These are phyloP conservation scores for Thielaviopsis ethacetica DNA, from an alignment of 2,329 filamentous ascomycete species.

Conservation along the genomic window DNA sequence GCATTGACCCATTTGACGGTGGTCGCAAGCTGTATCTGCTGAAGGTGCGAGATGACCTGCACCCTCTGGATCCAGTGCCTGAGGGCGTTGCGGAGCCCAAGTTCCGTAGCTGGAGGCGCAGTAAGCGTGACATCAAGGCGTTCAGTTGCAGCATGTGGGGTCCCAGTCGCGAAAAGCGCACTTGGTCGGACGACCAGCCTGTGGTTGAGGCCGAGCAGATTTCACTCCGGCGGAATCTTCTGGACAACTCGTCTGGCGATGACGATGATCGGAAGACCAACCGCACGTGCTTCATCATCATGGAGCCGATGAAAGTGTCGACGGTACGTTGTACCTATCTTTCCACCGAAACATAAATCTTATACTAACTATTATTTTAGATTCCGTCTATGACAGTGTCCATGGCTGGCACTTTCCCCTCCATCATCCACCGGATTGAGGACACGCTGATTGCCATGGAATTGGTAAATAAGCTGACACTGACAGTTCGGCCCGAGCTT, in stretches of 20 bases:
- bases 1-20: slow-evolving; percentile 44
- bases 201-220: slow-evolving; percentile 64
- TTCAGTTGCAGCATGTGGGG: slow-evolving; percentile 67
- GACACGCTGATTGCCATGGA: slow-evolving; percentile 67
- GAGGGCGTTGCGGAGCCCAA: slow-evolving; percentile 30
- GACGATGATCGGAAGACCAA: slow-evolving; percentile 25
- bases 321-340: slow-evolving; percentile 35
- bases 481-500: slow-evolving; percentile 48
- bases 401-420: slow-evolving; percentile 62
- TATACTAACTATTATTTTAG: slow-evolving; percentile 24
- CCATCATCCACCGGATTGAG: slow-evolving; percentile 72
- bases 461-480: slow-evolving; percentile 46
- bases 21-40: slow-evolving; percentile 42
- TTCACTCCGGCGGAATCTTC: slow-evolving; percentile 62
- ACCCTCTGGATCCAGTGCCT: slow-evolving; percentile 49
- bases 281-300: slow-evolving; percentile 46
- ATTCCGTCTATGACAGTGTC: slow-evolving; percentile 53
- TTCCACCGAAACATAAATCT: neutral
- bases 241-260: slow-evolving; percentile 50
- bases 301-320: slow-evolving; percentile 64
- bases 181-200: slow-evolving; percentile 54
- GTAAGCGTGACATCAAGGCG: slow-evolving; percentile 52
- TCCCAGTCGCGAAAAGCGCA: slow-evolving; percentile 33
- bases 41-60: slow-evolving; percentile 39
- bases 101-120: slow-evolving; percentile 26